Conservation (phyloP, 176 grass and related monocot genomes). For the Ensete ventricosum region DNA sequence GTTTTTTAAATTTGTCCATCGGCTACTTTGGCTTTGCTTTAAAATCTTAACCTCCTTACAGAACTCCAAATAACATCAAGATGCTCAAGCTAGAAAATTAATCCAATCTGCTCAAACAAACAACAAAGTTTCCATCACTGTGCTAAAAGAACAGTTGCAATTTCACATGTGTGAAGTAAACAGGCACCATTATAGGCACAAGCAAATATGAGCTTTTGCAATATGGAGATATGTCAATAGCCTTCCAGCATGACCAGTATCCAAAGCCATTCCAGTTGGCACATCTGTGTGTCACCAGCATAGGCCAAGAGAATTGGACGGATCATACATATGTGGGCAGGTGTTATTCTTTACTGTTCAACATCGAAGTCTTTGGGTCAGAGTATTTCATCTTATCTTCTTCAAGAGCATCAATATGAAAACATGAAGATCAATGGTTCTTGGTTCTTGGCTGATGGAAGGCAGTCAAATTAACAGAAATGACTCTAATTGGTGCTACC, state of each 20-base stretch:
- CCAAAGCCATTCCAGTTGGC: no score
- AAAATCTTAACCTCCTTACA: neutral
- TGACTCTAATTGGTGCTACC: no score
- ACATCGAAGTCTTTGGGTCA: no score
- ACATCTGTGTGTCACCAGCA: no score
- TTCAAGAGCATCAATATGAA: neutral
- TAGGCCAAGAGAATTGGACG: no score
- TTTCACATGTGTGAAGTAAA: neutral
- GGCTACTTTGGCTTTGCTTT: neutral
- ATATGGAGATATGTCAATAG: neutral
- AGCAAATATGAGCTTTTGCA: neutral
- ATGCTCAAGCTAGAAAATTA: neutral
- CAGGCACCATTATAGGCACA: neutral
- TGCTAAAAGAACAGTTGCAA: neutral
- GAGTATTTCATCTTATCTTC: neutral
- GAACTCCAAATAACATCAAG: neutral
- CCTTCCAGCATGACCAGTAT: neutral
- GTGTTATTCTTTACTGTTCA: no score
- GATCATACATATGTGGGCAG: no score
- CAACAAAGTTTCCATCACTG: neutral
- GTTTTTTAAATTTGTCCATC: neutral
- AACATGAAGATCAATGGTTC: neutral
- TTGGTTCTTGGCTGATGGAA: no score
- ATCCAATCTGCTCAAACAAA: neutral
- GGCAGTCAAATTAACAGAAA: no score